Evolutionary conservation across 2,329 filamentous ascomycete genomes (phyloP).

Genomic region (Calonectria pteridis): DNA sequence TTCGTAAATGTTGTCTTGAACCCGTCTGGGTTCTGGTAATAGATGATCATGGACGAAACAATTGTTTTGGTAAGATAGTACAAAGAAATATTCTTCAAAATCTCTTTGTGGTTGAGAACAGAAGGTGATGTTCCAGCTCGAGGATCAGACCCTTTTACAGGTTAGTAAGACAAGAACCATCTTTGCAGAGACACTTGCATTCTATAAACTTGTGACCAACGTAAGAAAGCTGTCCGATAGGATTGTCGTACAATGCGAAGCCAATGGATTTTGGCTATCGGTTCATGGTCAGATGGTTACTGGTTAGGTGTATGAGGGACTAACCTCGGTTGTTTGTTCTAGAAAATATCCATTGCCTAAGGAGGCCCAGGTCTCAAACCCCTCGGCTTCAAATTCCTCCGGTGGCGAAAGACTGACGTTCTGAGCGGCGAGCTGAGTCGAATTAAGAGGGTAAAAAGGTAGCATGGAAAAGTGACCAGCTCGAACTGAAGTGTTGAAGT

Average conservation of each 20-base stretch:
- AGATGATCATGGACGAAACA: constrained; percentile 35
- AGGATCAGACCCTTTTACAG: constrained; percentile 28
- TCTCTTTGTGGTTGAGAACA: constrained; percentile 34
- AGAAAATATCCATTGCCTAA: constrained; percentile 31
- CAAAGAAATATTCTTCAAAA: constrained; percentile 36
- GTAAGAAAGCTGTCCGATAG: constrained; percentile 57
- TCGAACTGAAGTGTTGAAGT: constrained; percentile 25
- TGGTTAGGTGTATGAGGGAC: background rate
- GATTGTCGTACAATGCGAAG: constrained; percentile 53
- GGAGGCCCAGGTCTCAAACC: constrained; percentile 8
- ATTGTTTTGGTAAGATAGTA: constrained; percentile 44
- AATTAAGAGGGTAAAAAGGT: constrained; percentile 23
- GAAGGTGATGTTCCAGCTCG: constrained; percentile 31
- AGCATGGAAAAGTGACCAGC: constrained; percentile 31
- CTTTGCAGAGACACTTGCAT: constrained; percentile 12
- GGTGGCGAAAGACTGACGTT: constrained; percentile 21
- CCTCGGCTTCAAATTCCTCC: constrained; percentile 18
- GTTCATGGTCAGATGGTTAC: background rate
- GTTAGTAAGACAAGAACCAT: background rate
- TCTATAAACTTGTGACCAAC: constrained; percentile 55
- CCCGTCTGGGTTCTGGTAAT: constrained; percentile 28
- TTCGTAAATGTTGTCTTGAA: constrained; percentile 28
- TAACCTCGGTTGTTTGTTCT: constrained; percentile 27
- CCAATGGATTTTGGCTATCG: constrained; percentile 55
- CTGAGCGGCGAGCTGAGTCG: constrained; percentile 16